Percentiles rank a stretch among this genome's conserved stretches.
Conservation (phyloP, 208 protist species). For the Acanthamoeba castellanii region DNA sequence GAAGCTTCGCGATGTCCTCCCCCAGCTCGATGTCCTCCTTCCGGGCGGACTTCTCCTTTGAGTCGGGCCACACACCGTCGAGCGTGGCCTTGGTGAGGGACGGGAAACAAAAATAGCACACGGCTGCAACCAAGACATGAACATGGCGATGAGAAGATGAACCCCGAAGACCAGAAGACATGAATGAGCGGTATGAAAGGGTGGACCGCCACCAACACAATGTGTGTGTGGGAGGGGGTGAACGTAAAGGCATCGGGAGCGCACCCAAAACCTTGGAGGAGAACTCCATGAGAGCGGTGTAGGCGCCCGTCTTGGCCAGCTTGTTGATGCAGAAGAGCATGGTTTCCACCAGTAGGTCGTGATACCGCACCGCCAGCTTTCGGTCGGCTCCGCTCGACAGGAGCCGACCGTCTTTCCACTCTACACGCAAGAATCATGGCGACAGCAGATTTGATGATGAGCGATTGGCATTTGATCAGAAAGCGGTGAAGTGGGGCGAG, state of each 20-base stretch:
- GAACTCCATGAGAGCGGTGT: slow-evolving; percentile 64
- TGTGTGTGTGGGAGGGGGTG: background rate
- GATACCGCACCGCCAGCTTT: slow-evolving; percentile 40
- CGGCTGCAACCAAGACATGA: background rate
- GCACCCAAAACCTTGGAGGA: slow-evolving; percentile 55
- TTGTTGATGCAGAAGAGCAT: slow-evolving; percentile 69
- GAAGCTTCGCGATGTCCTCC: background rate
- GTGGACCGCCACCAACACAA: background rate
- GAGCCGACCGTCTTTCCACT: slow-evolving; percentile 27
- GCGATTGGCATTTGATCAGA: background rate
- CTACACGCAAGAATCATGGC: background rate
- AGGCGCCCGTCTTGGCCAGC: slow-evolving; percentile 60
- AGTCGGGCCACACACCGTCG: slow-evolving; percentile 33
- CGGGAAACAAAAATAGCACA: slow-evolving; percentile 55
- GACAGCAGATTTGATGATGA: background rate
- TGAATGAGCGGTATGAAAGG: background rate
- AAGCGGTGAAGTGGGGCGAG: background rate
- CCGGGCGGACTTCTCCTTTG: slow-evolving; percentile 22
- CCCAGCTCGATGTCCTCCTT: slow-evolving; percentile 50
- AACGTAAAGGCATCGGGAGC: background rate
- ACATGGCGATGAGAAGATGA: background rate
- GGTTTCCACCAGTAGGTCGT: slow-evolving; percentile 50
- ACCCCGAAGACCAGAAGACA: background rate
- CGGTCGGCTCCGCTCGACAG: background rate
- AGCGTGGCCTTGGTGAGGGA: slow-evolving; percentile 45